A percentile compares a stretch with the other conserved stretches of the same genome.
Evolutionary conservation across 495 filamentous ascomycete species (phyloP).

Genomic region (Hypoxylon trugodes): DNA sequence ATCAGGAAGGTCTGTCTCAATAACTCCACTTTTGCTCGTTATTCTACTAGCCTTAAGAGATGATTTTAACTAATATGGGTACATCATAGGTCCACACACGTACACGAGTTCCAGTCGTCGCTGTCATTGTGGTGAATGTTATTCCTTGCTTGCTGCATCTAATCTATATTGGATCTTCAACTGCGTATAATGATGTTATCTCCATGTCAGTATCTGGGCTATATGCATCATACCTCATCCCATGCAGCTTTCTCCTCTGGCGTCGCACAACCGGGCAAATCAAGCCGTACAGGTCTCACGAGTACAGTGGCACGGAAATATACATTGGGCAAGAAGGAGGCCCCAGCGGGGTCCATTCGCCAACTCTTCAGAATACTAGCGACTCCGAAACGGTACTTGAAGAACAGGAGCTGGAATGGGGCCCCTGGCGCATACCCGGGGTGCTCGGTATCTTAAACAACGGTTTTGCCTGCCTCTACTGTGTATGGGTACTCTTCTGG

Average conservation of each 20-base stretch:
- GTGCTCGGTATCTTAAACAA: constrained; percentile 7
- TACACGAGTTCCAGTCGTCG: constrained; percentile 57
- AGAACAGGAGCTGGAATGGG: constrained; percentile 14
- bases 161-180: constrained; percentile 60
- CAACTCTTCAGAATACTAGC: not conserved
- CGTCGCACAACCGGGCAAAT: constrained; percentile 38
- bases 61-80: not conserved
- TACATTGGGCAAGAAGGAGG: not conserved
- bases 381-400: not conserved
- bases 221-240: constrained; percentile 54
- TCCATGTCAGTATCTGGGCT: constrained; percentile 54
- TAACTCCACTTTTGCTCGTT: not conserved
- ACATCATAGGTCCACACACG: constrained; percentile 15
- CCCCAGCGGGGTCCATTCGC: not conserved
- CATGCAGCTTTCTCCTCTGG: constrained; percentile 52
- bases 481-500: constrained; percentile 33
- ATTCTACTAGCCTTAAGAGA: not conserved
- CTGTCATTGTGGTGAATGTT: constrained; percentile 54
- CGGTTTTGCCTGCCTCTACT: constrained; percentile 8
- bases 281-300: constrained; percentile 2
- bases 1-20: constrained; percentile 6
- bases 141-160: constrained; percentile 54
- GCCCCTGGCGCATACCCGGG: constrained; percentile 14
- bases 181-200: constrained; percentile 56
- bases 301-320: not conserved